A percentile compares a stretch with the other conserved stretches of the same genome.
phyloP scores from a whole-genome alignment of 2,329 filamentous ascomycete species.

The Calonectria henricotiae region DNA sequence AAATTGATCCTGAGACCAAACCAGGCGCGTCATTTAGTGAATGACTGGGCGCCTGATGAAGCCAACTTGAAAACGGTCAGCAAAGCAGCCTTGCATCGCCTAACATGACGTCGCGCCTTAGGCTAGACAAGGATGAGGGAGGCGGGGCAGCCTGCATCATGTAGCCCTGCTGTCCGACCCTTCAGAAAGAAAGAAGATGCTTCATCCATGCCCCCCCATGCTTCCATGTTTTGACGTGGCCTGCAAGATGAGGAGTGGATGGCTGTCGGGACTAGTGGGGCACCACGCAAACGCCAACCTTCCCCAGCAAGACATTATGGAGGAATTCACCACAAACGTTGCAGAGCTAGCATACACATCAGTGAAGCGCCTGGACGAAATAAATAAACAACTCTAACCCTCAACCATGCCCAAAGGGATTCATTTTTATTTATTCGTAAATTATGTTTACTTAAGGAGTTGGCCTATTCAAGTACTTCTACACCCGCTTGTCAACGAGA shows the following conservation, averaged over 20 bases:
- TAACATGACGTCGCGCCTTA: conserved; percentile 16
- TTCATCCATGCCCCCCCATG: conserved; percentile 18
- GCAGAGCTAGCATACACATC: too few relatives aligned
- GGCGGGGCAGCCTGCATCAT: conserved; percentile 13
- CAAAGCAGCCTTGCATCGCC: background rate
- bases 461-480: too few relatives aligned
- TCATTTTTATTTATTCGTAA: too few relatives aligned
- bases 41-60: background rate
- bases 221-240: conserved; percentile 24
- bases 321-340: background rate
- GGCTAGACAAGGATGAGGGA: background rate
- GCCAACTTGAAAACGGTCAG: background rate
- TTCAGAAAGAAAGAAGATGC: conserved; percentile 2
- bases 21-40: background rate
- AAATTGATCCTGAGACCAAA: background rate
- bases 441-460: too few relatives aligned
- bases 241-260: background rate
- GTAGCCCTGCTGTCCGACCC: background rate
- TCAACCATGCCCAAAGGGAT: too few relatives aligned
- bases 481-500: too few relatives aligned
- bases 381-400: too few relatives aligned
- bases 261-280: background rate
- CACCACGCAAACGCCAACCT: background rate
- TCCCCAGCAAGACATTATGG: background rate
- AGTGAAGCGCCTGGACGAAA: too few relatives aligned